Conservation (phyloP, 2,329 filamentous ascomycete genomes). For the Arthrinium puccinioides region DNA sequence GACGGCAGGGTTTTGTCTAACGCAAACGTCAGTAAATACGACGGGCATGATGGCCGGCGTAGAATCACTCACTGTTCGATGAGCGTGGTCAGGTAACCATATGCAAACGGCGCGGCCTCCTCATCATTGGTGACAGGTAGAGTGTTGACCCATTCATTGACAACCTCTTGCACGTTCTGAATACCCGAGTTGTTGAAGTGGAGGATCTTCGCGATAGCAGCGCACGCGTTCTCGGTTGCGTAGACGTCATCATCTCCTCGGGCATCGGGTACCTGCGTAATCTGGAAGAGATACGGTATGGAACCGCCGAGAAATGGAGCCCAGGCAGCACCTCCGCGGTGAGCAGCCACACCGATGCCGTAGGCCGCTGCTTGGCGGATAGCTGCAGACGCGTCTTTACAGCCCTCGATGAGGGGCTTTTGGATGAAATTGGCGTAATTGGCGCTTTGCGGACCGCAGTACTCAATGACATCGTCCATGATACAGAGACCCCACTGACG, state of each 20-base stretch:
- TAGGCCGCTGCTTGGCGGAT: slow-evolving; percentile 92
- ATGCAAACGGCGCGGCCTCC: slow-evolving; percentile 93
- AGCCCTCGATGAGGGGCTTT: slow-evolving; percentile 77
- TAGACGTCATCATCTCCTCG: slow-evolving; percentile 91
- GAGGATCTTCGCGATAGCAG: slow-evolving; percentile 92
- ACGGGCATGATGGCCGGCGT: no score
- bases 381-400: slow-evolving; percentile 77
- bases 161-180: slow-evolving; percentile 65
- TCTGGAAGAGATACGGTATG: slow-evolving; percentile 76
- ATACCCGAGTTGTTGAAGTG: slow-evolving; percentile 81
- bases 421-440: slow-evolving; percentile 82
- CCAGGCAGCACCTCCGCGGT: slow-evolving; percentile 84
- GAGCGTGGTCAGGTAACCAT: slow-evolving; percentile 82
- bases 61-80: slow-evolving; percentile 77
- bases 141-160: slow-evolving; percentile 82
- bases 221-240: slow-evolving; percentile 85
- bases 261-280: slow-evolving; percentile 72
- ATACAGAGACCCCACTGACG: slow-evolving; percentile 99
- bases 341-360: slow-evolving; percentile 89
- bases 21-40: slow-evolving; percentile 5
- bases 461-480: slow-evolving; percentile 95
- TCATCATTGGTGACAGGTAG: slow-evolving; percentile 92
- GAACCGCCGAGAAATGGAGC: slow-evolving; percentile 77
- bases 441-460: slow-evolving; percentile 84
- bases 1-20: slow-evolving; percentile 78